A percentile compares a stretch with the other conserved stretches of the same genome.
Evolutionary conservation across 2,329 filamentous ascomycete species (phyloP).

Genomic region (Fusarium compactum): DNA sequence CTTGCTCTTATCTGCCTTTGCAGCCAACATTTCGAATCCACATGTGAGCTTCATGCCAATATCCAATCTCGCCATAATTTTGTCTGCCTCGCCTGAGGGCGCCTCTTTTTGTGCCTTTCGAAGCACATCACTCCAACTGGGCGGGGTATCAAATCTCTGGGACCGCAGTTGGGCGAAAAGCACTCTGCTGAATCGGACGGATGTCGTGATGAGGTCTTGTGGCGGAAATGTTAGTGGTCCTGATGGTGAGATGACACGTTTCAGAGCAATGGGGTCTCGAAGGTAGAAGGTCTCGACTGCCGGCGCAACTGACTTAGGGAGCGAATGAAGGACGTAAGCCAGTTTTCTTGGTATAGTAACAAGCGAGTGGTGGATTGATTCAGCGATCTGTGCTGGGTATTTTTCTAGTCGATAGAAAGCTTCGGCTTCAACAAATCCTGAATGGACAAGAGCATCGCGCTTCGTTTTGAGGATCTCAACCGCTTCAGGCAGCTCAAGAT

Average conservation of each 20-base stretch:
- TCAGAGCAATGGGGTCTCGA: constrained; percentile 82
- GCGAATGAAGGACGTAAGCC: constrained; percentile 80
- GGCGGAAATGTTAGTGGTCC: constrained; percentile 75
- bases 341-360: constrained; percentile 84
- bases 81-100: constrained; percentile 28
- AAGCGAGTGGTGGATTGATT: constrained; percentile 80
- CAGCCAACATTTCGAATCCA: constrained; percentile 89
- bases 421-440: constrained; percentile 82
- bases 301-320: constrained; percentile 81
- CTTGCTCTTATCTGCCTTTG: constrained; percentile 74
- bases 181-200: constrained; percentile 86
- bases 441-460: constrained; percentile 73
- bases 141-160: constrained; percentile 80
- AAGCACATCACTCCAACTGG: constrained; percentile 58
- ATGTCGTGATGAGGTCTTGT: constrained; percentile 81
- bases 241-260: constrained; percentile 70
- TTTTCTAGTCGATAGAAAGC: constrained; percentile 89
- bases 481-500: constrained; percentile 74
- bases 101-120: constrained; percentile 38
- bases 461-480: constrained; percentile 68
- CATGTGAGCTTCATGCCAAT: constrained; percentile 90
- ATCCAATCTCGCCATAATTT: constrained; percentile 60
- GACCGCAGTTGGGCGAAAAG: constrained; percentile 91
- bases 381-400: constrained; percentile 80
- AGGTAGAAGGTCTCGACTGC: constrained; percentile 94